Conservation (phyloP, 805 yeast genomes). For the Blastobotrys chiropterorum region DNA sequence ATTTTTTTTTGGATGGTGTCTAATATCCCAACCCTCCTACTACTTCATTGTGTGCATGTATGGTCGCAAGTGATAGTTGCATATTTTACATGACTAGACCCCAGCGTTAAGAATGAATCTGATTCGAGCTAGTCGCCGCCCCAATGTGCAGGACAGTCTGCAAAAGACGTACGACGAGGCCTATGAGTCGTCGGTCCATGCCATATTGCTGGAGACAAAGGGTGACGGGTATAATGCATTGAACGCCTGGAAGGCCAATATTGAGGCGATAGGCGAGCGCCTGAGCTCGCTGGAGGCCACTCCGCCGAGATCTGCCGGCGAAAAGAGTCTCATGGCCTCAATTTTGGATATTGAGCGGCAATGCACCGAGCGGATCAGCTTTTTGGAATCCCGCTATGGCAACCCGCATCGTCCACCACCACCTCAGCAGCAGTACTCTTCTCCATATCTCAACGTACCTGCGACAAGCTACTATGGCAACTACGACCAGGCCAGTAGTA, state of each 20-base stretch:
- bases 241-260: constrained; percentile 32
- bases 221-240: constrained; percentile 31
- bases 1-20: not conserved
- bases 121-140: constrained; percentile 11
- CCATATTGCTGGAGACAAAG: constrained; percentile 34
- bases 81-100: not conserved
- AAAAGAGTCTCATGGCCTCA: constrained; percentile 31
- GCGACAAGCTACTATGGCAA: not conserved
- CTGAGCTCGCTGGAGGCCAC: constrained; percentile 28
- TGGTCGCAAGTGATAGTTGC: not conserved
- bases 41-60: not conserved
- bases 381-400: constrained; percentile 16
- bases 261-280: constrained; percentile 28
- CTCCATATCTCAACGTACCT: not conserved
- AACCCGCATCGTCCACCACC: too few species aligned
- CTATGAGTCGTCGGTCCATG: constrained; percentile 35
- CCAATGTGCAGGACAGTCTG: constrained; percentile 18
- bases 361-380: constrained; percentile 33
- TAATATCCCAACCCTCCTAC: not conserved
- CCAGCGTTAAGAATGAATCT: constrained; percentile 14
- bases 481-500: not conserved
- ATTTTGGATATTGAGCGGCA: constrained; percentile 36
- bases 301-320: constrained; percentile 30
- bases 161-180: constrained; percentile 37
- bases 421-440: not conserved